These are phyloP conservation scores for Tubosaeta brunneosetosa DNA, from an alignment of 768 basidiomycete genomes.

Conservation along the genomic window DNA sequence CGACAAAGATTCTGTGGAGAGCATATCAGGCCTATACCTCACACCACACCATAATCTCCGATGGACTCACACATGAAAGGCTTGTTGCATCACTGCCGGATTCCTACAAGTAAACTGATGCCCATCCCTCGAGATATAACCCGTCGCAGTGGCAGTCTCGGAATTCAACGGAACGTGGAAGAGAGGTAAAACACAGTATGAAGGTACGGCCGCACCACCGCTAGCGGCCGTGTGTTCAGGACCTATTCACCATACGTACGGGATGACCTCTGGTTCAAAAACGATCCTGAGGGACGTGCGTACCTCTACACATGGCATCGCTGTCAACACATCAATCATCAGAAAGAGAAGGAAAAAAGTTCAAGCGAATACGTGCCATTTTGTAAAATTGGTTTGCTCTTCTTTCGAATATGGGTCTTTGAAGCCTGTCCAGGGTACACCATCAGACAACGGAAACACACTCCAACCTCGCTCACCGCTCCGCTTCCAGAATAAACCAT, in stretches of 20 bases:
- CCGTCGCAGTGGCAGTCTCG: slow-evolving; percentile 23
- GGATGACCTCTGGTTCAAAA: background rate
- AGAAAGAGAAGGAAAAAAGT: background rate
- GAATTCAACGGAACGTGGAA: slow-evolving; percentile 42
- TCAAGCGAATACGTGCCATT: slow-evolving; percentile 38
- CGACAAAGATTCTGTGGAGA: slow-evolving; percentile 35
- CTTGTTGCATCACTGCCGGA: slow-evolving; percentile 41
- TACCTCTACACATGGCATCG: slow-evolving; percentile 51
- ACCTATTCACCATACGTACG: slow-evolving; percentile 31
- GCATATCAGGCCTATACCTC: background rate
- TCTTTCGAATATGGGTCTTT: slow-evolving; percentile 24
- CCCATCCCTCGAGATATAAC: slow-evolving; percentile 54
- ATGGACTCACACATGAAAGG: slow-evolving; percentile 15
- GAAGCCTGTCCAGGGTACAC: slow-evolving; percentile 38
- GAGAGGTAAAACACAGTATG: slow-evolving; percentile 50
- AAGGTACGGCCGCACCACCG: slow-evolving; percentile 40
- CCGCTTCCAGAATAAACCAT: slow-evolving; percentile 52
- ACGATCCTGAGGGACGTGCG: background rate
- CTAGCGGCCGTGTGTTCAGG: slow-evolving; percentile 44
- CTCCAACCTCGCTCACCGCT: slow-evolving; percentile 35
- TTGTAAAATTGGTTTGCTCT: slow-evolving; percentile 48
- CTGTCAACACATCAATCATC: slow-evolving; percentile 20
- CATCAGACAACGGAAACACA: background rate
- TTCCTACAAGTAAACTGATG: slow-evolving; percentile 53
- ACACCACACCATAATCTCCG: slow-evolving; percentile 30